A percentile compares a stretch with the other conserved stretches of the same genome.
Conservation (phyloP, 768 basidiomycete species). For the Rhodosporidiobolus sp. region DNA sequence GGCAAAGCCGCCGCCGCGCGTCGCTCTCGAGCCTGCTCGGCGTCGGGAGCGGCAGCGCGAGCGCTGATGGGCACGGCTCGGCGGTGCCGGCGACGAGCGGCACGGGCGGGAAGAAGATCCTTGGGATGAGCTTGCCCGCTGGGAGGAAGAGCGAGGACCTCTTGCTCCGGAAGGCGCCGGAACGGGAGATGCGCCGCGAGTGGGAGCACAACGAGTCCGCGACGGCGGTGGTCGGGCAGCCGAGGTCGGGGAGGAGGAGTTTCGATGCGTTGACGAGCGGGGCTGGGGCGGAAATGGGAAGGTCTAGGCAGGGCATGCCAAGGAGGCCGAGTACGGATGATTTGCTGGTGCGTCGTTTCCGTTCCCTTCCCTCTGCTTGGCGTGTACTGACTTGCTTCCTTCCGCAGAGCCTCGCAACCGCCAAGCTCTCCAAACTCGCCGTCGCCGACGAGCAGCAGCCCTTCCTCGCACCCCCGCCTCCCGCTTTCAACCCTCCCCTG, state of each 20-base stretch:
- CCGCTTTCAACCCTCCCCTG: neutral
- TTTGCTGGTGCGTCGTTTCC: conserved; percentile 23
- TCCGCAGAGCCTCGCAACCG: conserved; percentile 26
- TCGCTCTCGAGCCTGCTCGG: conserved; percentile 23
- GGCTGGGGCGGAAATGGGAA: too few species aligned
- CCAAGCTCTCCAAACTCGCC: conserved; percentile 23
- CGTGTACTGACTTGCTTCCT: neutral
- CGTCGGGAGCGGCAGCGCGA: neutral
- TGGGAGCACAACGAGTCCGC: neutral
- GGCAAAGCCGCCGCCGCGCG: conserved; percentile 4
- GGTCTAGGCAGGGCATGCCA: conserved; percentile 3
- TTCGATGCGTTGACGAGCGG: conserved; percentile 24
- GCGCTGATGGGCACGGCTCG: neutral
- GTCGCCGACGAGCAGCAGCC: conserved; percentile 2
- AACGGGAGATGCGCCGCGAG: neutral
- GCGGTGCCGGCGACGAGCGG: neutral
- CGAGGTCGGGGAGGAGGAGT: conserved; percentile 4
- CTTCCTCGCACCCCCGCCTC: neutral
- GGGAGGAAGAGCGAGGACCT: conserved; percentile 31
- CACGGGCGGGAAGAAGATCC: neutral
- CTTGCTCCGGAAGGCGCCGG: neutral
- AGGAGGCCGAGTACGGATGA: conserved; percentile 36
- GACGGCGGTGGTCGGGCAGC: neutral
- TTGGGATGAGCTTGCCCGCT: conserved; percentile 30
- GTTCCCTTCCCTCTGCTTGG: too few species aligned